These are phyloP conservation scores for Mycena alexandri DNA, from an alignment of 768 basidiomycete species.

Conservation along the genomic window DNA sequence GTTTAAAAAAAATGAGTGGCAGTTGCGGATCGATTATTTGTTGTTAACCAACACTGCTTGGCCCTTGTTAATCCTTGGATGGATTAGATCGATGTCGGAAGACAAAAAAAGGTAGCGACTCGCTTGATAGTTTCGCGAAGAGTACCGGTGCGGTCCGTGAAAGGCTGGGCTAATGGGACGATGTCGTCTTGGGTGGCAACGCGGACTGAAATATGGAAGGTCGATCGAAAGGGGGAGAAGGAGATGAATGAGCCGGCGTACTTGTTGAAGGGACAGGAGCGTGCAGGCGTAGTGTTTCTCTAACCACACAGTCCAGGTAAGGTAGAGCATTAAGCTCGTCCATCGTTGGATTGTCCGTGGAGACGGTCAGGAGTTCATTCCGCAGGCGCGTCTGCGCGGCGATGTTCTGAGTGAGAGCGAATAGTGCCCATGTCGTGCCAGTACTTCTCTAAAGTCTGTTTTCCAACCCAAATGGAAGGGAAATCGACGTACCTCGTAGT, in stretches of 20 bases:
- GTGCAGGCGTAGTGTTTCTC: constrained; percentile 60
- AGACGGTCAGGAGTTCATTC: constrained; percentile 55
- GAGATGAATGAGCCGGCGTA: not conserved
- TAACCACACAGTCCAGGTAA: constrained; percentile 65
- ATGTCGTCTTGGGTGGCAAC: constrained; percentile 54
- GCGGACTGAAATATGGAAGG: constrained; percentile 32
- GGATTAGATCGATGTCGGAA: constrained; percentile 47
- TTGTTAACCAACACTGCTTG: constrained; percentile 16
- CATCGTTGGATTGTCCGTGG: constrained; percentile 61
- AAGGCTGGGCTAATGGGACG: constrained; percentile 54
- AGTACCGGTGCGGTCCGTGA: constrained; percentile 50
- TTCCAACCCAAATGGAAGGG: too few relatives aligned
- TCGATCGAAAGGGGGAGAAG: not conserved
- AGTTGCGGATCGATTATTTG: too few relatives aligned
- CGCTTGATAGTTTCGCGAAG: constrained; percentile 48
- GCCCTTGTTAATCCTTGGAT: constrained; percentile 36
- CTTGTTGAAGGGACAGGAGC: constrained; percentile 52
- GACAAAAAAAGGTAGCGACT: constrained; percentile 36
- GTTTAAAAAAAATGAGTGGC: too few relatives aligned
- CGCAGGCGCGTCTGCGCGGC: constrained; percentile 60
- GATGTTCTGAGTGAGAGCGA: constrained; percentile 53
- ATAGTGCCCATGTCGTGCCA: constrained; percentile 59
- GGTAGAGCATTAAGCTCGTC: constrained; percentile 66
- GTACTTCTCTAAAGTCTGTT: too few relatives aligned
- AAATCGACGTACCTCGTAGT: constrained; percentile 48